Percentiles rank a stretch among this genome's conserved stretches.
Evolutionary conservation across 331 rosid species (phyloP).

Genomic region (Telfairia occidentalis): DNA sequence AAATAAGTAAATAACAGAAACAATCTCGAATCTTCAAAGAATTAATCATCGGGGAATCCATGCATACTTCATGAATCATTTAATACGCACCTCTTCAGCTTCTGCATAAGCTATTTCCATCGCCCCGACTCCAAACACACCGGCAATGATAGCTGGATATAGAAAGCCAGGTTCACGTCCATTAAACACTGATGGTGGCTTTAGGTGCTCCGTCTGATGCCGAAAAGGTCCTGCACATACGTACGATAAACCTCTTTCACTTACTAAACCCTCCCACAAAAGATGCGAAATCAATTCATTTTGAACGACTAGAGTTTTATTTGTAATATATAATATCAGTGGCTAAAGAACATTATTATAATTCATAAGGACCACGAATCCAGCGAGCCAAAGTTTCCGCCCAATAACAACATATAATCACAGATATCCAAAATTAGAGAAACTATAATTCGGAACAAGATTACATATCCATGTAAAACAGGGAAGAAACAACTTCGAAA

Average conservation of each 20-base stretch:
- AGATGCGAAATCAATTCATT: too few species aligned
- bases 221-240: constrained; percentile 23
- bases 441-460: neutral
- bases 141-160: constrained; percentile 40
- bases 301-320: neutral
- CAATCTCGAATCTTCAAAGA: neutral
- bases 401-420: neutral
- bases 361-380: neutral
- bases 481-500: neutral
- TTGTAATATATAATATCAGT: neutral
- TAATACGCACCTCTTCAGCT: constrained; percentile 32
- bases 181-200: constrained; percentile 15
- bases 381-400: neutral
- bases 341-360: neutral
- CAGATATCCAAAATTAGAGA: neutral
- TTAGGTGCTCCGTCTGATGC: neutral
- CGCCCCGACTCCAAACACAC: constrained; percentile 44
- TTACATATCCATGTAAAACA: neutral
- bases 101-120: constrained; percentile 43
- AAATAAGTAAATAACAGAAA: neutral
- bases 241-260: neutral
- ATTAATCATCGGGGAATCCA: too few species aligned
- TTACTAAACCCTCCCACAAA: too few species aligned
- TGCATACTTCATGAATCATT: too few species aligned
- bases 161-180: constrained; percentile 9